phyloP scores from a whole-genome alignment of 2,329 filamentous ascomycete species.

The Aspergillus sp. region DNA sequence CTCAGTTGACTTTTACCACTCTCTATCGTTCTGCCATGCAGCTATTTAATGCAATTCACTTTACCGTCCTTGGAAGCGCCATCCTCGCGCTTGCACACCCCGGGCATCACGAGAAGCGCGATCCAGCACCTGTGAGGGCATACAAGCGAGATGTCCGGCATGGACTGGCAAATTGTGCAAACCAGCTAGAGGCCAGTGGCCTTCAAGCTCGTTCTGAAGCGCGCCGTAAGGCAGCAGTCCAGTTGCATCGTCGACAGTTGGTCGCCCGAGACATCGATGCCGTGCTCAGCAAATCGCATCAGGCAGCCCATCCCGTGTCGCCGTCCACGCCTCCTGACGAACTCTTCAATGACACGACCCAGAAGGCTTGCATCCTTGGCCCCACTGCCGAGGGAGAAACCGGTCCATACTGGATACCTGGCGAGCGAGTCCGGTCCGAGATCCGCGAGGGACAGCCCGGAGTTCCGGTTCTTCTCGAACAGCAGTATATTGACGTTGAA shows the following conservation, averaged over 20 bases:
- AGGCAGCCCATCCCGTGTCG: constrained; percentile 30
- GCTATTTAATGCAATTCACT: background rate
- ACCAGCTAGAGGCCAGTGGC: constrained; percentile 20
- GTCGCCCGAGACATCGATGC: constrained; percentile 33
- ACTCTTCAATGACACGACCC: constrained; percentile 17
- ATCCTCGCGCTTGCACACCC: constrained; percentile 4
- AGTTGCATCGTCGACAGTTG: constrained; percentile 19
- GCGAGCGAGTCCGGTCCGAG: constrained; percentile 39
- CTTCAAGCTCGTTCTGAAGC: constrained; percentile 23
- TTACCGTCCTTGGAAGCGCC: constrained; percentile 3
- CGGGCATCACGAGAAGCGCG: background rate
- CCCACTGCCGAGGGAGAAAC: constrained; percentile 47
- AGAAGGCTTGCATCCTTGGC: constrained; percentile 47
- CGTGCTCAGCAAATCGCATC: constrained; percentile 39
- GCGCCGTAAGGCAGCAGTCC: constrained; percentile 21
- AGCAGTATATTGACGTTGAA: constrained; percentile 41
- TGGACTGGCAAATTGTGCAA: constrained; percentile 20
- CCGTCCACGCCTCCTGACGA: constrained; percentile 19
- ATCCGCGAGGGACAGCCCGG: constrained; percentile 36
- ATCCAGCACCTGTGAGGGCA: background rate
- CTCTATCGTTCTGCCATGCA: constrained; percentile 2
- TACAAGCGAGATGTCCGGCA: background rate
- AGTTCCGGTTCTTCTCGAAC: constrained; percentile 39
- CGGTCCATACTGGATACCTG: constrained; percentile 48
- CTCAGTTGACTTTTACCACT: too few species aligned